Percentiles rank a stretch among this genome's conserved stretches.
Evolutionary conservation across 2,329 filamentous ascomycete species (phyloP).

Genomic region (Seiridium unicorne): DNA sequence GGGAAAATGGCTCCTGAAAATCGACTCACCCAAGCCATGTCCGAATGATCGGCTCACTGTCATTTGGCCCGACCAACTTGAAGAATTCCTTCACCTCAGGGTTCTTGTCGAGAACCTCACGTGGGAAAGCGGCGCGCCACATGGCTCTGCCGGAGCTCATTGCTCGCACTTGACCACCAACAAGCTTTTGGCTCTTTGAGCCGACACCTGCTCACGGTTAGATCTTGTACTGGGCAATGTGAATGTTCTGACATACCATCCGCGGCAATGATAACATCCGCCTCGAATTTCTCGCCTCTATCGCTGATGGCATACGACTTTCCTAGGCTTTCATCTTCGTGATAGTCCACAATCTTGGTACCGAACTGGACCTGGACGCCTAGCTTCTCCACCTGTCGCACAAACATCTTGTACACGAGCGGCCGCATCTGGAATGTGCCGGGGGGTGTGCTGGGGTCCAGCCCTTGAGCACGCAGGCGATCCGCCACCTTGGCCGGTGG

Average conservation of each 20-base stretch:
- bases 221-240: neutral
- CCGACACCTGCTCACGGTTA: constrained; percentile 29
- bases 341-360: constrained; percentile 46
- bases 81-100: constrained; percentile 36
- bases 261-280: constrained; percentile 46
- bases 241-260: constrained; percentile 27
- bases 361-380: constrained; percentile 47
- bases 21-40: constrained; percentile 44
- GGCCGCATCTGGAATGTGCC: constrained; percentile 56
- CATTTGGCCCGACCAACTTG: constrained; percentile 38
- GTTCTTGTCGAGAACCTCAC: constrained; percentile 37
- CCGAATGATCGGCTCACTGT: constrained; percentile 40
- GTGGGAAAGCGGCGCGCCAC: constrained; percentile 41
- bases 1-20: constrained; percentile 31
- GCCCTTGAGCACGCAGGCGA: constrained; percentile 36
- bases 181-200: constrained; percentile 42
- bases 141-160: constrained; percentile 41
- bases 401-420: constrained; percentile 54
- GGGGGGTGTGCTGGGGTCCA: constrained; percentile 44
- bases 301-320: constrained; percentile 48
- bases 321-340: constrained; percentile 37
- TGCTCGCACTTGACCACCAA: constrained; percentile 38
- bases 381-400: constrained; percentile 44
- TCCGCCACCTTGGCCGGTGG: constrained; percentile 47
- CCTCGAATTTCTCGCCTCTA: constrained; percentile 44